Percentiles rank a stretch among this genome's conserved stretches.
Conservation (phyloP, 805 yeast species). For the Cyberlindnera euphorbiiphila region DNA sequence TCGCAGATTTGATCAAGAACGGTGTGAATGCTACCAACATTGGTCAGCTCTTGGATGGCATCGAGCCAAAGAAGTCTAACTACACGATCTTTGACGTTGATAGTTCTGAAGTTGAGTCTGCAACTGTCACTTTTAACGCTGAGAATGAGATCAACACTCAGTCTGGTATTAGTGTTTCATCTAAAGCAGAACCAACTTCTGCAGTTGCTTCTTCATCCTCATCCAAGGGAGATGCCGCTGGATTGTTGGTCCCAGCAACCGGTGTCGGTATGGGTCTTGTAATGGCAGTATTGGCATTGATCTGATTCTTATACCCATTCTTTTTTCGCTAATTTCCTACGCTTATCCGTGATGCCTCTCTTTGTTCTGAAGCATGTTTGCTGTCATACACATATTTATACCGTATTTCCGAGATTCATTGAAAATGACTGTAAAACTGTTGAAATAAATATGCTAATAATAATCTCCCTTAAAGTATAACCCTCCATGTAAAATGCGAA, state of each 20-base stretch:
- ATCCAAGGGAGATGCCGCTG: conserved; percentile 10
- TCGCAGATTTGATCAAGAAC: conserved; percentile 39
- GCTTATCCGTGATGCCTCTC: too few species aligned
- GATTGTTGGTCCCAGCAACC: conserved; percentile 1
- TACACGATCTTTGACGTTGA: conserved; percentile 37
- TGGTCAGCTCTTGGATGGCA: conserved; percentile 41
- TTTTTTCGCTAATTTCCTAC: too few species aligned
- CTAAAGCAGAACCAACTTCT: conserved; percentile 21
- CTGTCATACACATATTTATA: too few species aligned
- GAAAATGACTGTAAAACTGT: too few species aligned
- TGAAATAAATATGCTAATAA: too few species aligned
- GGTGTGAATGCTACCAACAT: conserved; percentile 44
- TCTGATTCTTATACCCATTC: too few species aligned
- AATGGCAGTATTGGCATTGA: conserved; percentile 9
- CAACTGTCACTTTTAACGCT: conserved; percentile 36
- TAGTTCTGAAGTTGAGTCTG: conserved; percentile 31
- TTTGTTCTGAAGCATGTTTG: too few species aligned
- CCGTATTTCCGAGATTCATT: too few species aligned
- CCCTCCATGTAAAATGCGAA: too few species aligned
- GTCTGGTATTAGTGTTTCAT: conserved; percentile 20
- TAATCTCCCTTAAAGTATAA: too few species aligned
- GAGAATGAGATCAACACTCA: conserved; percentile 36
- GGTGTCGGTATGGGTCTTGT: conserved; percentile 9
- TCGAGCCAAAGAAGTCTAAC: conserved; percentile 35
- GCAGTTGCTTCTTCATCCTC: conserved; percentile 18